Percentiles rank a stretch among this genome's conserved stretches.
phyloP scores from a whole-genome alignment of 345 rosid genomes.

The Stellera chamaejasme region DNA sequence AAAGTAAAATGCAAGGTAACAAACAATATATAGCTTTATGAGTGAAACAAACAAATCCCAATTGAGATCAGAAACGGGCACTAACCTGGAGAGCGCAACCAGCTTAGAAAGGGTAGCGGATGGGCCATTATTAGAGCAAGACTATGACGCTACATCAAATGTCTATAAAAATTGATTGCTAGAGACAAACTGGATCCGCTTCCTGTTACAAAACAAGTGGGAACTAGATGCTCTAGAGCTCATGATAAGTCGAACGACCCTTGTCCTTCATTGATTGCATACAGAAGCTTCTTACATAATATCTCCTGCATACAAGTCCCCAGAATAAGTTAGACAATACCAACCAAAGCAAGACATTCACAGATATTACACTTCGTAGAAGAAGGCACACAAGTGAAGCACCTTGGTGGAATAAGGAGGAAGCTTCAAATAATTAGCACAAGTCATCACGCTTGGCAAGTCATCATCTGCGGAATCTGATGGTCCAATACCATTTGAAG shows the following conservation, averaged over 20 bases:
- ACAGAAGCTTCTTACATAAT: constrained; percentile 83
- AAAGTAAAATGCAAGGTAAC: not conserved
- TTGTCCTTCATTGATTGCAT: constrained; percentile 95
- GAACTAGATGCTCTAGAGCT: constrained; percentile 25
- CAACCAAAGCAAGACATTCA: not conserved
- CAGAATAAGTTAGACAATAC: constrained; percentile 7
- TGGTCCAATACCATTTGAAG: constrained; percentile 59
- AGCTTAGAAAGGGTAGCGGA: constrained; percentile 10
- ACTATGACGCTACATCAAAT: constrained; percentile 17
- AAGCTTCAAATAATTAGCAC: constrained; percentile 98
- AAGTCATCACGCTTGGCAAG: constrained; percentile 98
- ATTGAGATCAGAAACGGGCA: constrained; percentile 4
- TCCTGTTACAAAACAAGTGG: constrained; percentile 4
- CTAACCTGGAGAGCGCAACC: constrained; percentile 27
- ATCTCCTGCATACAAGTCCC: constrained; percentile 59
- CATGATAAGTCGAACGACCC: constrained; percentile 96
- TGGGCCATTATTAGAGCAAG: constrained; percentile 36
- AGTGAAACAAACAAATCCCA: not conserved
- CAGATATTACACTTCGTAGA: not conserved
- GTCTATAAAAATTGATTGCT: constrained; percentile 19
- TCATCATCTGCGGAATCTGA: constrained; percentile 89
- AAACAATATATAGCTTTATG: not conserved
- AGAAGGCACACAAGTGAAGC: not conserved
- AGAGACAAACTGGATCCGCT: constrained; percentile 14
- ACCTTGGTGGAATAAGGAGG: constrained; percentile 99